phyloP scores from a whole-genome alignment of 805 yeast species.

The Nakazawaea populi region DNA sequence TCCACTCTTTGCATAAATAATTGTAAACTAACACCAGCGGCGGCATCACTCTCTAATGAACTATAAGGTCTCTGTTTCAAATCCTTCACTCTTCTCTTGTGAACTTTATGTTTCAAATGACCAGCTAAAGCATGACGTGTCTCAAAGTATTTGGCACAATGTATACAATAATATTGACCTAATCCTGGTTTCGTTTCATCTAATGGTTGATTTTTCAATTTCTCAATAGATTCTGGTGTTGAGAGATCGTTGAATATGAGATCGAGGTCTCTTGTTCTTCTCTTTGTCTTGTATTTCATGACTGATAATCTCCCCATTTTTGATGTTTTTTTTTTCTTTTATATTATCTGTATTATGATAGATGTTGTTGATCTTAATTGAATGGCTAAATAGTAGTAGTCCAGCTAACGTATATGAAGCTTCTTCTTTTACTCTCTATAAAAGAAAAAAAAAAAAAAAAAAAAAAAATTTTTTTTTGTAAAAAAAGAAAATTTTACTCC shows the following conservation, averaged over 20 bases:
- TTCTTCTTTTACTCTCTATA: neutral
- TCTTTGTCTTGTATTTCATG: conserved; percentile 81
- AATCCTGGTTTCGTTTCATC: conserved; percentile 92
- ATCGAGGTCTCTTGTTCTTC: conserved; percentile 82
- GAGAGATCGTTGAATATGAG: conserved; percentile 73
- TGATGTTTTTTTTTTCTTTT: neutral
- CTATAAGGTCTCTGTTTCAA: conserved; percentile 79
- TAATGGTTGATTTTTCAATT: conserved; percentile 71
- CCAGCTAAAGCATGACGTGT: conserved; percentile 63
- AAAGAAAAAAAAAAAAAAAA: too few relatives aligned
- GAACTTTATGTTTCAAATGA: conserved; percentile 73
- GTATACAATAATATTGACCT: conserved; percentile 92
- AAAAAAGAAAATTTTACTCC: neutral
- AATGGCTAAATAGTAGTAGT: too few relatives aligned
- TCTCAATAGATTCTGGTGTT: conserved; percentile 53
- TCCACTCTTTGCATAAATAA: conserved; percentile 63
- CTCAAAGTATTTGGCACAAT: conserved; percentile 90
- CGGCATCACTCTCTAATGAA: conserved; percentile 85
- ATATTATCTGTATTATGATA: conserved; percentile 5
- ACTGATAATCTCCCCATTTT: conserved; percentile 85
- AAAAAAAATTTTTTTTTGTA: too few relatives aligned
- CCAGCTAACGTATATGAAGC: too few relatives aligned
- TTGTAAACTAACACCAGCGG: conserved; percentile 70
- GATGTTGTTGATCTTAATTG: neutral
- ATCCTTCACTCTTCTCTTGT: conserved; percentile 79